These are phyloP conservation scores for Rhizopus delemar DNA, from an alignment of 371 early-diverging fungal species.

Conservation along the genomic window DNA sequence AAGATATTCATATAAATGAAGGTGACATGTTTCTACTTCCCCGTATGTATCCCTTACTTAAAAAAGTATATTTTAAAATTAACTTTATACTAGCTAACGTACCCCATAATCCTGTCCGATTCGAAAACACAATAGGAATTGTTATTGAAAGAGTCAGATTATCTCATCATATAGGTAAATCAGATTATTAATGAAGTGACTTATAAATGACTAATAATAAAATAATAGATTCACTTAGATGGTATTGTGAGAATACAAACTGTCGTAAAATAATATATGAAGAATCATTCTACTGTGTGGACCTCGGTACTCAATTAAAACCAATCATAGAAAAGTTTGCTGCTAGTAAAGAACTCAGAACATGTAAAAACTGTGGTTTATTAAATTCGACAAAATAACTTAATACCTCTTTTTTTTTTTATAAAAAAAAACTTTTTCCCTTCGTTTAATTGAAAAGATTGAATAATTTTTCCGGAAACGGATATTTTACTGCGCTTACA, in stretches of 20 bases:
- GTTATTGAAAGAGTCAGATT: constrained; percentile 89
- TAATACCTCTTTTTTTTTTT: not conserved
- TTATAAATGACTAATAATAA: constrained; percentile 7
- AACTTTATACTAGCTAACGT: constrained; percentile 59
- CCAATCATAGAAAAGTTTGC: constrained; percentile 88
- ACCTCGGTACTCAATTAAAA: constrained; percentile 88
- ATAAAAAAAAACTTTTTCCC: not conserved
- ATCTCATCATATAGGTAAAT: constrained; percentile 73
- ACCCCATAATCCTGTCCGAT: constrained; percentile 95
- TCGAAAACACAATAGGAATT: constrained; percentile 89
- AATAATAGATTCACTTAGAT: constrained; percentile 72
- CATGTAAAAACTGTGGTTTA: constrained; percentile 77
- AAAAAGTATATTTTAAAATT: constrained; percentile 3
- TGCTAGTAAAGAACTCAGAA: constrained; percentile 60
- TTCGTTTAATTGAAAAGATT: not conserved
- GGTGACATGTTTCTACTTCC: constrained; percentile 96
- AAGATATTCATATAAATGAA: constrained; percentile 82
- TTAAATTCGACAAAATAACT: constrained; percentile 67
- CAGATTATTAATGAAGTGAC: not conserved
- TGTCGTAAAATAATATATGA: constrained; percentile 86
- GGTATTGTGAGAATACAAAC: constrained; percentile 83
- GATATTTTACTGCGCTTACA: too few relatives aligned
- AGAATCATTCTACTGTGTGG: constrained; percentile 85
- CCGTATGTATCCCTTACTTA: constrained; percentile 49
- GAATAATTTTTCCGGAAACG: too few relatives aligned